Evolutionary conservation across 2,329 filamentous ascomycete genomes (phyloP).

Genomic region (Trichoderma koningii): DNA sequence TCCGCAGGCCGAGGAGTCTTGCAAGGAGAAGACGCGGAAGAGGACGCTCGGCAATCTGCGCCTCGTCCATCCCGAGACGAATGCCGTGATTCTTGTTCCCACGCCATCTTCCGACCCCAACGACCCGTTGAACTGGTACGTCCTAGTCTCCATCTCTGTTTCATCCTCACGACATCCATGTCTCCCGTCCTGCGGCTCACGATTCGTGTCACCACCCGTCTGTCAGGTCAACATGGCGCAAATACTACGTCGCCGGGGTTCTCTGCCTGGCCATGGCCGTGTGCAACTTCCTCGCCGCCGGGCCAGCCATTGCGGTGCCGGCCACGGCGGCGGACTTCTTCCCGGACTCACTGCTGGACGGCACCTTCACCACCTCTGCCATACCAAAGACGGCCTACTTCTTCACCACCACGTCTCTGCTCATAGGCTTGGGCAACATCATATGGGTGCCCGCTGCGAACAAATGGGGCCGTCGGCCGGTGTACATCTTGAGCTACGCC

Average conservation of each 20-base stretch:
- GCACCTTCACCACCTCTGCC: constrained; percentile 36
- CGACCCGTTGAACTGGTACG: constrained; percentile 57
- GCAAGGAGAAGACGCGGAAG: constrained; percentile 28
- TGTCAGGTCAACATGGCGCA: constrained; percentile 48
- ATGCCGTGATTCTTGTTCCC: constrained; percentile 54
- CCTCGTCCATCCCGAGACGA: constrained; percentile 45
- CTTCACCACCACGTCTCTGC: constrained; percentile 53
- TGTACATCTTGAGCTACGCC: constrained; percentile 48
- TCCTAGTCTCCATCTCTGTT: constrained; percentile 31
- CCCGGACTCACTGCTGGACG: constrained; percentile 38
- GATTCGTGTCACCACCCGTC: constrained; percentile 12
- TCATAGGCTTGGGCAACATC: constrained; percentile 52
- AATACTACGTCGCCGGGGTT: constrained; percentile 52
- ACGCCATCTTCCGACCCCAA: constrained; percentile 54
- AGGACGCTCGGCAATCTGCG: constrained; percentile 46
- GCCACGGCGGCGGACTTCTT: constrained; percentile 51
- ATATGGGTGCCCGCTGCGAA: constrained; percentile 50
- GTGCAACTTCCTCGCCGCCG: constrained; percentile 60
- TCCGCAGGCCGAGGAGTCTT: constrained; percentile 20
- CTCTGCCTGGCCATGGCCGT: constrained; percentile 57
- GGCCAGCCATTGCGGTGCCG: constrained; percentile 54
- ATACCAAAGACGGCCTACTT: constrained; percentile 54
- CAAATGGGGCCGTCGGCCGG: constrained; percentile 49
- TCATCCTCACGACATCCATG: background rate
- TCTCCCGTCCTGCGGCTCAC: constrained; percentile 14